Conservation (phyloP, 1,139 yeast genomes). For the Geotrichum aggregatum region DNA sequence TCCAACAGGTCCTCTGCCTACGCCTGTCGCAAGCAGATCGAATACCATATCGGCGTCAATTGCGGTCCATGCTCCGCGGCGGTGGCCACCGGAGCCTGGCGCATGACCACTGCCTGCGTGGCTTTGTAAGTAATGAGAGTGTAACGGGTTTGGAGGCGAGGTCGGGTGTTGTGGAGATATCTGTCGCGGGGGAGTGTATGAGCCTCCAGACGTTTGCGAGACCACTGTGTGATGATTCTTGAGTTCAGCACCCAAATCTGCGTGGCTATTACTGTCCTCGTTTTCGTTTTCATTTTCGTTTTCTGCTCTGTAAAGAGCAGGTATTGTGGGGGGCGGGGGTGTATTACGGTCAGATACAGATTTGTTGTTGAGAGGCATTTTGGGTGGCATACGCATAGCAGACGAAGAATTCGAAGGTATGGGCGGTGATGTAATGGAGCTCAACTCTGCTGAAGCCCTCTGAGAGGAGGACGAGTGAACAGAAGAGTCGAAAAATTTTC, state of each 20-base stretch:
- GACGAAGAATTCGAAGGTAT: not conserved
- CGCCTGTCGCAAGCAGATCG: conserved; percentile 33
- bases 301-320: too few species aligned
- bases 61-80: conserved; percentile 29
- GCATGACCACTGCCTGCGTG: not conserved
- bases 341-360: conserved; percentile 1
- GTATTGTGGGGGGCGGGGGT: conserved; percentile 8
- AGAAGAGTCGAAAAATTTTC: too few species aligned
- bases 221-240: not conserved
- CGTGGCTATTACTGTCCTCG: too few species aligned
- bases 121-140: not conserved
- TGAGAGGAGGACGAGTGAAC: too few species aligned
- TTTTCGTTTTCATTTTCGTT: too few species aligned
- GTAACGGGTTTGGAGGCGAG: conserved; percentile 3
- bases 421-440: too few species aligned
- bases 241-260: not conserved
- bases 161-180: not conserved
- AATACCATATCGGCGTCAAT: conserved; percentile 36
- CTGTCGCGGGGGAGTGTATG: conserved; percentile 10
- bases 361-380: conserved; percentile 3
- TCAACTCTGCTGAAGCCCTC: too few species aligned
- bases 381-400: not conserved
- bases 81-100: not conserved
- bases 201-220: not conserved
- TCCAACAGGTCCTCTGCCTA: not conserved